Evolutionary conservation across 1,284 basidiomycete genomes (phyloP), one percentile per base, ranked within the genome.

Genomic region (Takashimella koratensis): DNA sequence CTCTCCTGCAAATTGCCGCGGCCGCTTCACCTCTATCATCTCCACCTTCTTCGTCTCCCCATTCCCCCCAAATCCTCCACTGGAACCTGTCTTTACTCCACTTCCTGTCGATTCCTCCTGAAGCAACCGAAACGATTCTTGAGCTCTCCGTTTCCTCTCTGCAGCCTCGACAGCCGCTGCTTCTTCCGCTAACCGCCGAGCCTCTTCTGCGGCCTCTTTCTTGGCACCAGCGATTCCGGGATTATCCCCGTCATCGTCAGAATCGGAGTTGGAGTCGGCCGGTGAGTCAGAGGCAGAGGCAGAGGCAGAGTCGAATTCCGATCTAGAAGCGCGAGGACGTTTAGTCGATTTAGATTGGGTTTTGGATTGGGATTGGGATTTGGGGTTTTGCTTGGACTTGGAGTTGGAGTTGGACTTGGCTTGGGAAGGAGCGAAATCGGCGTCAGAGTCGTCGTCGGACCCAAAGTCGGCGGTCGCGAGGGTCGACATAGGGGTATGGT

Each of bases 1-100:
- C 56, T 75, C 68, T 2, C 74, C 74, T 0, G 72, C 73, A 51
- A 73, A 76, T n/a, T 63, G 57, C 36, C 73, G 63, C 30, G 71
- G 62, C 22, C 73, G 52, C 51, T 59, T 57, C 6, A 76, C 52
- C 47, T 70, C 65, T 16, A 76, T 66, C 66, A 63, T 64, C 40
- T 58, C 52, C 10, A 45, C 52, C 11, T 42, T 27, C 40, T 47
- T 49, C 52, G 45, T 51, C 36, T 41, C 51, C 43, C n/a, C 19
- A 40, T 11, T 30, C 23, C 45, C 41, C n/a, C n/a, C n/a, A n/a
- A n/a, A n/a, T n/a, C n/a, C n/a, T n/a, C n/a, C n/a, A n/a, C n/a
- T n/a, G n/a, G n/a, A n/a, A n/a, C n/a, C 36, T 19, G n/a, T 4
- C n/a, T 27, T 30, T 13, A 22, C 39, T 49, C 30, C 11, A 27